Percentiles rank a stretch among this genome's conserved stretches.
Evolutionary conservation across 1,284 basidiomycete genomes (phyloP).

Genomic region (Malassezia caprae): DNA sequence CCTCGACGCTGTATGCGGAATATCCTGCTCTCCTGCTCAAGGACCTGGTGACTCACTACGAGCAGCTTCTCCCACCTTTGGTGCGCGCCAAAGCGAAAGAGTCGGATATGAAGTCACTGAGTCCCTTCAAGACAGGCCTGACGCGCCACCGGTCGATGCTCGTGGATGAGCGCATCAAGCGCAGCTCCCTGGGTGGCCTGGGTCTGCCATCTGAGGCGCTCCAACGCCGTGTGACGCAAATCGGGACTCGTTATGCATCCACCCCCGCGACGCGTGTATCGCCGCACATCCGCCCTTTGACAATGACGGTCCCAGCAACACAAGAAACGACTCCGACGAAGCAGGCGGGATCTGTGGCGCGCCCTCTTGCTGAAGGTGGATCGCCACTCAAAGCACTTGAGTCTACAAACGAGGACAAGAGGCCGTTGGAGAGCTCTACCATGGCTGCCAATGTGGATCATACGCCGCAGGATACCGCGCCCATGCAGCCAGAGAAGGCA

Average conservation of each 20-base stretch:
- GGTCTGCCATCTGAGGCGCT: slow-evolving; percentile 20
- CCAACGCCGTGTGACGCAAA: slow-evolving; percentile 23
- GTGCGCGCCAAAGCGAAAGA: slow-evolving; percentile 74
- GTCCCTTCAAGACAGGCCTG: slow-evolving; percentile 55
- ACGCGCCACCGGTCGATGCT: slow-evolving; percentile 74
- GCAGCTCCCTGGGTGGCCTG: slow-evolving; percentile 25
- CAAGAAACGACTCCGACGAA: neutral
- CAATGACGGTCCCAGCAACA: neutral
- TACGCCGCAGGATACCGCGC: neutral
- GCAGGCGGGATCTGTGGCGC: neutral
- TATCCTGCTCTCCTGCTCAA: slow-evolving; percentile 60
- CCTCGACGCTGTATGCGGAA: slow-evolving; percentile 69
- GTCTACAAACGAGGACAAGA: neutral
- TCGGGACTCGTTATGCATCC: slow-evolving; percentile 12
- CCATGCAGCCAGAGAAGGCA: neutral
- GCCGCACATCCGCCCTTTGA: neutral
- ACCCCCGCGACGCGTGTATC: neutral
- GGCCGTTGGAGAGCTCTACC: neutral
- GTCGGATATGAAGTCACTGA: slow-evolving; percentile 52
- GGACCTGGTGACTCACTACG: slow-evolving; percentile 70
- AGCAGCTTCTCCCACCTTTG: slow-evolving; percentile 65
- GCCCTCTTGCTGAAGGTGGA: neutral
- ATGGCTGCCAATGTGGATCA: neutral
- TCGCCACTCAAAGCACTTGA: neutral
- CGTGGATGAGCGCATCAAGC: slow-evolving; percentile 60